Evolutionary conservation across 345 rosid species (phyloP).

Genomic region (Dipteronia dyeriana): DNA sequence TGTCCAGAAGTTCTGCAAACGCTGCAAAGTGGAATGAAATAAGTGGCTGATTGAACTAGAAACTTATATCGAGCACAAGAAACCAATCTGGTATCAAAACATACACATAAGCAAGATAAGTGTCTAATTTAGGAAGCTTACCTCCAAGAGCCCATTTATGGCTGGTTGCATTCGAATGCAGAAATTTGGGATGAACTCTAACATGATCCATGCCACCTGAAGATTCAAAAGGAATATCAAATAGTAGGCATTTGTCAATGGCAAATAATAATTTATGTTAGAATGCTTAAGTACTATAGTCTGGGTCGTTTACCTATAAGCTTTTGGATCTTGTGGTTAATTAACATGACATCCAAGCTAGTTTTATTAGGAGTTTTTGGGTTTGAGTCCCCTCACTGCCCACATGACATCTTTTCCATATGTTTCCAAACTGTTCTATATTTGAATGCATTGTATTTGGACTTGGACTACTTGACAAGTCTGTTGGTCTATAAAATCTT

Average conservation of each 20-base stretch:
- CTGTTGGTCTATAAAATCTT: too few relatives aligned
- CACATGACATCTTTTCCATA: background rate
- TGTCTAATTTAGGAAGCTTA: constrained; percentile 22
- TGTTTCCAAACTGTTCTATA: background rate
- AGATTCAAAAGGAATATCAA: constrained; percentile 1
- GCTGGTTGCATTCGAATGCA: constrained; percentile 98
- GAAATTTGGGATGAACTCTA: constrained; percentile 92
- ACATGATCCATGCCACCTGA: constrained; percentile 87
- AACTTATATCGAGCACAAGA: background rate
- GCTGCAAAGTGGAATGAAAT: constrained; percentile 47
- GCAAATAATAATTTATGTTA: background rate
- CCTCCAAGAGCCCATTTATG: constrained; percentile 99
- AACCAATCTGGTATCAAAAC: background rate
- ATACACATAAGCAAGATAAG: constrained; percentile 14
- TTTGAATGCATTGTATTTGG: background rate
- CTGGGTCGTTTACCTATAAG: background rate
- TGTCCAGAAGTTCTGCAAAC: constrained; percentile 91
- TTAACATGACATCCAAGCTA: background rate
- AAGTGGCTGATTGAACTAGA: background rate
- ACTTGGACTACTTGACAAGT: background rate
- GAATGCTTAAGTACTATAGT: background rate
- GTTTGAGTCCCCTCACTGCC: background rate
- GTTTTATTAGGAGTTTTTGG: background rate
- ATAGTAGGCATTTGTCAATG: background rate
- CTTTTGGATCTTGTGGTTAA: background rate